Base-by-base conservation (phyloP, 768 basidiomycete species). In the Russula lepida region DNA sequence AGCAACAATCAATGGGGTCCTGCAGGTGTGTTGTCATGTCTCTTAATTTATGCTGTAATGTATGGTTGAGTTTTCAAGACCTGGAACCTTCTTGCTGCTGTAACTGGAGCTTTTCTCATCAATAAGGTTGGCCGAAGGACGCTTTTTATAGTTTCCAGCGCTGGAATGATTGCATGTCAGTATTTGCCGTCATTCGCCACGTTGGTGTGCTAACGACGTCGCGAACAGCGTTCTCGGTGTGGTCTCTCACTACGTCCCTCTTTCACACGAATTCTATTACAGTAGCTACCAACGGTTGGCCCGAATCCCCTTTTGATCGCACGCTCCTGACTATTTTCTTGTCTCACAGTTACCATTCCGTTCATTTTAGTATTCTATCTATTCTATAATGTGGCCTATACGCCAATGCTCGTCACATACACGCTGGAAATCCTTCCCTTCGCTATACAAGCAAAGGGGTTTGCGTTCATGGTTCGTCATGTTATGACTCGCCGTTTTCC, bases 361-460 rank as follows among this genome's bases (percentile, higher is more conserved):
- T 78, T 88, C 72, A 84, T 89, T 64, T 88, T 88, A 67, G 53
- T 84, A 5, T 74, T 78, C 54, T 79, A 76, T 66, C 71, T 74
- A 28, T 76, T 75, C 67, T 83, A 83, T 62, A 85, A 89, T 67
- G 76, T 91, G 59, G 87, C 87, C 28, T 91, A 90, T 70, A 85
- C 85, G 1, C 89, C 91, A 5, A 79, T 92, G 73, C 74, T 88
- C 27, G 71, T 82, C 32, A 68, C 78, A 0, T 85, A 82, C 70
- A 78, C 79, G 6, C 75, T 92, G 59, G 92, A 94, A 70, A 92
- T 94, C 64, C 72, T 93, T 4, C 91, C 90, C 0, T 90, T 83
- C 72, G 78, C 76, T 60, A 84, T 92, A 60, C 84, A 92, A 54
- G 90, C 90, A 11, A 89, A 84, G 67, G 89, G 89, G 0, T 85